Conservation (phyloP, 352 stramenopile species). For the Phytophthora tentaculata region DNA sequence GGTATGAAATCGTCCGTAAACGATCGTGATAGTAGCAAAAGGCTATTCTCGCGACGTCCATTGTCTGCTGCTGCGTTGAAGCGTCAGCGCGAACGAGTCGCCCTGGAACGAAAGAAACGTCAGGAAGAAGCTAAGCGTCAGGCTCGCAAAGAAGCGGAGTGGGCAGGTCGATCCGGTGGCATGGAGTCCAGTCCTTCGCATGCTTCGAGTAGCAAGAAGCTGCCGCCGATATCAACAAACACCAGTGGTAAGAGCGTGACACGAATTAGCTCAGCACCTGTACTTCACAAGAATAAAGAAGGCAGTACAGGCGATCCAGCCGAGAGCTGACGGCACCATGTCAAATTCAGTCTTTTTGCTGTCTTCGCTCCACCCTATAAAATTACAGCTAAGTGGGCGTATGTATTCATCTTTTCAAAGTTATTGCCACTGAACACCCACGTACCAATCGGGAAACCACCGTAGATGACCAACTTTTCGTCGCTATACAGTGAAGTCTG, state of each 20-base stretch:
- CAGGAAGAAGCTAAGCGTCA: slow-evolving; percentile 62
- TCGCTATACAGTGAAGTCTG: slow-evolving; percentile 52
- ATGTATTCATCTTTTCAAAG: slow-evolving; percentile 36
- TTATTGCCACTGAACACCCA: slow-evolving; percentile 20
- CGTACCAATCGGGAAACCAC: slow-evolving; percentile 11
- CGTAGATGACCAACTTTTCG: slow-evolving; percentile 1
- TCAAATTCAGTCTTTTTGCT: slow-evolving; percentile 18
- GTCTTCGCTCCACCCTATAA: slow-evolving; percentile 8
- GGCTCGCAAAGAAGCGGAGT: slow-evolving; percentile 77
- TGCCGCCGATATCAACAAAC: slow-evolving; percentile 59
- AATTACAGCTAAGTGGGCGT: slow-evolving; percentile 8
- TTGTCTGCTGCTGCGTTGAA: slow-evolving; percentile 74
- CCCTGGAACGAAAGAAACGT: slow-evolving; percentile 65
- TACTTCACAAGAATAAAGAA: slow-evolving; percentile 63
- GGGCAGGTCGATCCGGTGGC: slow-evolving; percentile 74
- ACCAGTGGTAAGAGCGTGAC: slow-evolving; percentile 37
- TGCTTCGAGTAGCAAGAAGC: slow-evolving; percentile 51
- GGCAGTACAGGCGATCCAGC: slow-evolving; percentile 28
- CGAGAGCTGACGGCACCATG: slow-evolving; percentile 24
- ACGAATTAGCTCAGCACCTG: slow-evolving; percentile 67
- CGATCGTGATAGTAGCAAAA: slow-evolving; percentile 64
- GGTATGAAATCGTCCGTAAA: slow-evolving; percentile 36
- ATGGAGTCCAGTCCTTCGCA: slow-evolving; percentile 58
- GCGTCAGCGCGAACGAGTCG: slow-evolving; percentile 73
- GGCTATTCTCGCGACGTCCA: slow-evolving; percentile 66